phyloP scores from a whole-genome alignment of 176 grass and related monocot species.

The Rhynchospora pubera region DNA sequence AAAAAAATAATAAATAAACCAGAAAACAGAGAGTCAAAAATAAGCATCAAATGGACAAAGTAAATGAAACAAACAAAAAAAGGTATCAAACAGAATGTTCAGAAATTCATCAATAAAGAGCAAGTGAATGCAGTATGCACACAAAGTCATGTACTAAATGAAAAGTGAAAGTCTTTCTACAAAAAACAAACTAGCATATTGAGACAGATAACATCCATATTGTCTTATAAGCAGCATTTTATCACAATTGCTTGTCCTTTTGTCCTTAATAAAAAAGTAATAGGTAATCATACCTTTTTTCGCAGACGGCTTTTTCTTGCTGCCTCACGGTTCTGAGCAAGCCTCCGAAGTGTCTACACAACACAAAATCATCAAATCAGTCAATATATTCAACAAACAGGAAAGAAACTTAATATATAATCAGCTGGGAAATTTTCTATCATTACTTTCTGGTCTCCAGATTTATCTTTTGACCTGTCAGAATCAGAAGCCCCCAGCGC shows the following conservation, averaged over 20 bases:
- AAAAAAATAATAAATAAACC: background rate
- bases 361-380: background rate
- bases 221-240: background rate
- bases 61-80: background rate
- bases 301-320: conserved; percentile 83
- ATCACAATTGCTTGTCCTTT: background rate
- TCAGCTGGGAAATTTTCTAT: background rate
- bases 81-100: background rate
- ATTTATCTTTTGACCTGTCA: conserved; percentile 45
- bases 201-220: background rate
- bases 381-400: background rate
- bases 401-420: background rate
- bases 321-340: conserved; percentile 98
- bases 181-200: background rate
- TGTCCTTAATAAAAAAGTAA: background rate
- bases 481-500: conserved; percentile 28
- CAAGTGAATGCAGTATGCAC: background rate
- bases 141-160: background rate
- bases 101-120: background rate
- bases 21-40: background rate
- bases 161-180: background rate
- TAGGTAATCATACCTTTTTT: conserved; percentile 51
- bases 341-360: conserved; percentile 56
- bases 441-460: conserved; percentile 44
- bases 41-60: background rate